phyloP scores from a whole-genome alignment of 352 stramenopile species.

The Globisporangium acanthophoron region DNA sequence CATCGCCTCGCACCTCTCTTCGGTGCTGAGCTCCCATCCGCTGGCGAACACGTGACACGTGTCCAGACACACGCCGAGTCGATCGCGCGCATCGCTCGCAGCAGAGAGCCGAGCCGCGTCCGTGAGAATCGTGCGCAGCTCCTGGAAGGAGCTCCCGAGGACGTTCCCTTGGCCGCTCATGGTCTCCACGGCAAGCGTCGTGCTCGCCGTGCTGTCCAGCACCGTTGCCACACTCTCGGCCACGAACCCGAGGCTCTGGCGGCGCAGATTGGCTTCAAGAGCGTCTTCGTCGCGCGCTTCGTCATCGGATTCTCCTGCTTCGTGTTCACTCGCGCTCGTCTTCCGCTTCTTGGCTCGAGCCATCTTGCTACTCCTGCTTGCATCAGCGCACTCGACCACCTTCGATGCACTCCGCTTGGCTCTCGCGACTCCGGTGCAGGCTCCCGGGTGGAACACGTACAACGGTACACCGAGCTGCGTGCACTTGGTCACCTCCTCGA shows the following conservation, averaged over 20 bases:
- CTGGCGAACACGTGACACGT: slow-evolving; percentile 41
- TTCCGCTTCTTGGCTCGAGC: slow-evolving; percentile 7
- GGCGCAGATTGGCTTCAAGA: neutral
- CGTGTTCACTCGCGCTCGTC: neutral
- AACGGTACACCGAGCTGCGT: slow-evolving; percentile 26
- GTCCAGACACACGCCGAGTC: slow-evolving; percentile 38
- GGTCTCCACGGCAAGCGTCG: slow-evolving; percentile 36
- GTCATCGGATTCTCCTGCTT: slow-evolving; percentile 2
- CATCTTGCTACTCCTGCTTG: neutral
- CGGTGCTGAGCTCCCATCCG: slow-evolving; percentile 18
- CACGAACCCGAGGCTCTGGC: slow-evolving; percentile 21
- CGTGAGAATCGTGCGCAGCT: slow-evolving; percentile 31
- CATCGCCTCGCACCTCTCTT: slow-evolving; percentile 24
- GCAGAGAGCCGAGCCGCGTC: slow-evolving; percentile 1
- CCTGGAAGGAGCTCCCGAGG: slow-evolving; percentile 26
- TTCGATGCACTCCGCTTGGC: slow-evolving; percentile 5
- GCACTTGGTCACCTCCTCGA: slow-evolving; percentile 38
- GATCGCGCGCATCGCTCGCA: neutral
- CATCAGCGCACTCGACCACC: too few species aligned
- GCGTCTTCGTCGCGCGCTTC: slow-evolving; percentile 2
- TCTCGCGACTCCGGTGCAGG: slow-evolving; percentile 18
- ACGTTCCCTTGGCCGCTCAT: slow-evolving; percentile 39
- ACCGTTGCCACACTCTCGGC: slow-evolving; percentile 26
- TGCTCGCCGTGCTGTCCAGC: slow-evolving; percentile 19
- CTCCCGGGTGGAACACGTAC: slow-evolving; percentile 44